Base-by-base conservation (phyloP, 805 yeast genomes). In the Wickerhamomyces hampshirensis region DNA sequence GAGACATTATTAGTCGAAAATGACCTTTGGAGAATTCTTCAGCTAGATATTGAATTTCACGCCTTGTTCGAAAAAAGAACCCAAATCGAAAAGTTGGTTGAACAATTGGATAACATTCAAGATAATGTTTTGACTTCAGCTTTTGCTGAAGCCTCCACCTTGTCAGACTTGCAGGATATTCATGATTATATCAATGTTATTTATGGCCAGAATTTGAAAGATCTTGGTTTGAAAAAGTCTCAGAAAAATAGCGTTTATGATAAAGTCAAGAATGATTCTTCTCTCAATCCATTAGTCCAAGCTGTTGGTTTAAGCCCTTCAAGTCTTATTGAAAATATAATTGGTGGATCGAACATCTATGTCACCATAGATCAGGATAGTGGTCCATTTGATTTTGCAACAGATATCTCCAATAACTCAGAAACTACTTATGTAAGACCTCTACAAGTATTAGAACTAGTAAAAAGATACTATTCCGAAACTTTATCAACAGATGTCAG, bases 11-110 rank as follows among this genome's bases (percentile, higher is more conserved):
- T 84, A 38, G 73, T 68, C 37, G 94, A 84, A 61, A 89, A 86
- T 60, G 97, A 89, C 56, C 66, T 93, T 42, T 93, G 98, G 98
- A 75, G 89, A 54, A 81, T 91, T 45, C 80, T 87, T 11, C 84
- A 77, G 44, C 69, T 88, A 36, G 98, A 91, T 58, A 71, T 88
- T 46, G 96, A 87, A 48, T 93, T 78, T 58, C 96, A 88, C 57
- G 80, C 95, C 13, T 63, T 91, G 21, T 66, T 83, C 39, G 86
- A 83, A 43, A 89, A 87, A 64, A 75, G 81, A 55, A 68, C 70
- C 33, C 71, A 76, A 32, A 77, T 84, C 18, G 71, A 71, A 40
- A 73, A 71, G 35, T 65, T 84, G 37, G 73, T 74, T 31, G 64
- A 71, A 16, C 60, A 73, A 12, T 58, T 87, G 39, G 63, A 65